These are phyloP conservation scores for Chamaenerion angustifolium DNA, from an alignment of 345 rosid species.

Conservation along the genomic window DNA sequence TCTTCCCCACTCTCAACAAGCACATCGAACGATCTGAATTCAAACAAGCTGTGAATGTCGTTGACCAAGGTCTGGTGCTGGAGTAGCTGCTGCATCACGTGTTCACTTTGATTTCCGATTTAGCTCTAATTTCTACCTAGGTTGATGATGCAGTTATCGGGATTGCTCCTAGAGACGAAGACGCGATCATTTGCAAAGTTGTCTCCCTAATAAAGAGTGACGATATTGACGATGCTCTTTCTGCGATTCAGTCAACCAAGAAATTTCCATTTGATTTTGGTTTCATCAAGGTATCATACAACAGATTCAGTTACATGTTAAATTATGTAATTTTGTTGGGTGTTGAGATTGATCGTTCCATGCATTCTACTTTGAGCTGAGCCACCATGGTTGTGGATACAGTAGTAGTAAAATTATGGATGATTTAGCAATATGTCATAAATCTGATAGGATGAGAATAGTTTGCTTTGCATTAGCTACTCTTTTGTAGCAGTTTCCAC, in stretches of 20 bases:
- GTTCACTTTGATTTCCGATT: not conserved
- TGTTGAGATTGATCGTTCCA: not conserved
- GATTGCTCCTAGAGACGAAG: conserved; percentile 61
- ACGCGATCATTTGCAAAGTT: conserved; percentile 75
- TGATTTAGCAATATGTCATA: too few relatives aligned
- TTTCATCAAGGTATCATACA: conserved; percentile 39
- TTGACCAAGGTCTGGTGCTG: conserved; percentile 57
- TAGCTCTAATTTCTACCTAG: too few relatives aligned
- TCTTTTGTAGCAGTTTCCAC: too few relatives aligned
- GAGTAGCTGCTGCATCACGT: not conserved
- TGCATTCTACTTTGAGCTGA: not conserved
- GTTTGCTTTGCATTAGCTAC: too few relatives aligned
- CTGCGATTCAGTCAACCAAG: conserved; percentile 33
- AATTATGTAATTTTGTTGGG: not conserved
- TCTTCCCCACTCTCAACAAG: conserved; percentile 47
- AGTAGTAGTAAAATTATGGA: too few relatives aligned
- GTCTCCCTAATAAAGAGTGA: conserved; percentile 68
- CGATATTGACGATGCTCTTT: conserved; percentile 51
- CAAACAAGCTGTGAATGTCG: conserved; percentile 45
- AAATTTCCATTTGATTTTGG: conserved; percentile 40
- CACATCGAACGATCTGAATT: conserved; percentile 52
- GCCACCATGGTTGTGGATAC: too few relatives aligned
- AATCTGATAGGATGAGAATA: too few relatives aligned
- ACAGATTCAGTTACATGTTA: not conserved
- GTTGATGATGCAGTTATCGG: conserved; percentile 38